Conservation (phyloP, 2,329 filamentous ascomycete genomes). For the Remersonia thermophila region DNA sequence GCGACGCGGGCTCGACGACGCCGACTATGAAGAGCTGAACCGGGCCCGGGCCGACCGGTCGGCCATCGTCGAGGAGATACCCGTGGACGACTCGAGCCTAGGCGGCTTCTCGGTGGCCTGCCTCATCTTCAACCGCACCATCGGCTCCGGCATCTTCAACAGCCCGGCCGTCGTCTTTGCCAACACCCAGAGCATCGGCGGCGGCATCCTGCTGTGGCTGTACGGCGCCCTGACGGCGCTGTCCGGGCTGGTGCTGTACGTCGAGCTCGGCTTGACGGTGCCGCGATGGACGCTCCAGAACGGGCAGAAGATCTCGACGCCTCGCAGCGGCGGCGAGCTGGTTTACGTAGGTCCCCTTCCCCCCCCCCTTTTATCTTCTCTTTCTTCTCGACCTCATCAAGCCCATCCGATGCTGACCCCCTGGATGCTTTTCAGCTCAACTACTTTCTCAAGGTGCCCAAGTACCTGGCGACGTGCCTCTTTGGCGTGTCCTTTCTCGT, state of each 20-base stretch:
- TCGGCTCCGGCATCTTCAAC: conserved; percentile 12
- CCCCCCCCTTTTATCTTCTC: no score
- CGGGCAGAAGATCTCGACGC: conserved; percentile 7
- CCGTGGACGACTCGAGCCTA: conserved; percentile 5
- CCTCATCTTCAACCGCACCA: conserved; percentile 10
- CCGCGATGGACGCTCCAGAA: conserved; percentile 7
- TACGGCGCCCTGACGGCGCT: conserved; percentile 6
- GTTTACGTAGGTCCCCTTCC: conserved; percentile 5
- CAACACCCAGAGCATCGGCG: conserved; percentile 12
- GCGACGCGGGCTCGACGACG: no score
- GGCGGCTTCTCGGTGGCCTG: conserved; percentile 9
- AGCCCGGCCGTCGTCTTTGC: conserved; percentile 9
- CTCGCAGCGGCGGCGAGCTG: conserved; percentile 11
- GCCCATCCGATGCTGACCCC: no score
- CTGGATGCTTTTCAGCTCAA: conserved; percentile 6
- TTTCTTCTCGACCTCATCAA: no score
- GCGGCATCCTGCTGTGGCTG: conserved; percentile 8
- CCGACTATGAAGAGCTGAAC: conserved; percentile 1
- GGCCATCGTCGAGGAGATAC: conserved; percentile 12
- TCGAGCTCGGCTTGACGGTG: conserved; percentile 11
- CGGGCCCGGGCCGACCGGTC: conserved; percentile 5
- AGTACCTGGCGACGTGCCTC: conserved; percentile 10
- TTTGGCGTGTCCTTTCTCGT: conserved; percentile 12
- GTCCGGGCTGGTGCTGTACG: conserved; percentile 9
- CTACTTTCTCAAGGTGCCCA: conserved; percentile 10